Base-by-base conservation (phyloP, 1,139 yeast species). In the Debaryomyces nepalensis region DNA sequence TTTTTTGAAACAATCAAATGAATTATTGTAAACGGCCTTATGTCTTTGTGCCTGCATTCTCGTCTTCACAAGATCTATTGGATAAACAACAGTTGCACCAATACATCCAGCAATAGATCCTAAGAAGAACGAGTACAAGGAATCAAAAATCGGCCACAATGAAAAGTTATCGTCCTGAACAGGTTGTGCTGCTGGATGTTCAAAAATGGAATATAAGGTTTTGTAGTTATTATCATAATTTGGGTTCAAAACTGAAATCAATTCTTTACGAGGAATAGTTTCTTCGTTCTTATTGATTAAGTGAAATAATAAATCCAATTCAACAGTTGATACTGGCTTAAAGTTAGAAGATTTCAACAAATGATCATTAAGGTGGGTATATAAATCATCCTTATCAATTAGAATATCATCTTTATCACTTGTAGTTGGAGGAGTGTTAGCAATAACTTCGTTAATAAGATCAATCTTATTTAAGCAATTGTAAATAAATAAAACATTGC, bases 31-130 rank as follows among this genome's bases (percentile, higher is more conserved):
- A 39, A 76, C 67, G 15, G 88, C 77, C 31, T 84, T 73, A 48
- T 82, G 79, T 54, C 90, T 81, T 70, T 93, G 98, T 50, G 96
- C 96, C 68, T 93, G 99, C 96, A 93, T 89, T 64, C 98, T 81
- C 3, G 99, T 93, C 71, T 93, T 93, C 52, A 93, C 93, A 63
- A 93, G 76, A 68, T 93, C 99, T 55, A 93, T 93, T 33, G 99
- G 99, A 62, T 93, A 93, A 34, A 93, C 99, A n/a, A 87, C 90
- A 7, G 97, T 88, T 19, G 99, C 98, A 53, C 99, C 99, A 66
- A 93, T 84, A 59, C 97, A 95, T 47, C 99, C 99, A 26, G 99
- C 98, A 41, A 91, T 76, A 3, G 97, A 90, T 21, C 99, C 99
- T 48, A 93, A 73, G 38, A 87, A 72, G 65, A 93, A 93, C 47